Evolutionary conservation across 108 stramenopile species (phyloP).

Genomic region (Schizochytrium sp.): DNA sequence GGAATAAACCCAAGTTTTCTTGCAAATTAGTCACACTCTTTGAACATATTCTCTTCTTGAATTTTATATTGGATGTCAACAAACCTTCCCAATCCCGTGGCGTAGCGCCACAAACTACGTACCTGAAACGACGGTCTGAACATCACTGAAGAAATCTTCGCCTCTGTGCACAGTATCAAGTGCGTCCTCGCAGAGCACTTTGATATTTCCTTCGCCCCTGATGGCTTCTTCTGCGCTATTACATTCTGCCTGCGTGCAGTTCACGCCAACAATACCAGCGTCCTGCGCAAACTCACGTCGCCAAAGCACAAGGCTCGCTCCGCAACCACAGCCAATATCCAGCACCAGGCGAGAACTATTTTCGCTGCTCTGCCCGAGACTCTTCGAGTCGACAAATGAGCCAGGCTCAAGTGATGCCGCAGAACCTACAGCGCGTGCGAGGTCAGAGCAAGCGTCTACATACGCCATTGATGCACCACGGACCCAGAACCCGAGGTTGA

Average conservation of each 20-base stretch:
- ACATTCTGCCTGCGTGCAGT: neutral
- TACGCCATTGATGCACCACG: neutral
- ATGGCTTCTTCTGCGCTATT: neutral
- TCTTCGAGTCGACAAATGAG: neutral
- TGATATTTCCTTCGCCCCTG: neutral
- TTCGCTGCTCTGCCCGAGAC: too few species aligned
- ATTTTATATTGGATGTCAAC: too few species aligned
- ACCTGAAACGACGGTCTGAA: neutral
- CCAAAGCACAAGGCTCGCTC: slow-evolving; percentile 20
- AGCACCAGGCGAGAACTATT: neutral
- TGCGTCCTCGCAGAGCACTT: neutral
- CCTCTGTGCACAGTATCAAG: neutral
- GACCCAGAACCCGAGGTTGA: neutral
- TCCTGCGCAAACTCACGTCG: neutral
- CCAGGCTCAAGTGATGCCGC: neutral
- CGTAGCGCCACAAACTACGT: neutral
- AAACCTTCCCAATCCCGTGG: too few species aligned
- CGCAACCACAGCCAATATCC: slow-evolving; percentile 29
- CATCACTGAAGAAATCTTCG: neutral
- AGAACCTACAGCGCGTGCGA: neutral
- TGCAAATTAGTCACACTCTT: too few species aligned
- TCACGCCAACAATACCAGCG: neutral
- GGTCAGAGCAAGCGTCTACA: neutral
- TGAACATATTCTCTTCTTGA: too few species aligned
- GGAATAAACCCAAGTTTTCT: too few species aligned